Conservation (phyloP, 2,329 filamentous ascomycete species). For the Penicillium sp. region DNA sequence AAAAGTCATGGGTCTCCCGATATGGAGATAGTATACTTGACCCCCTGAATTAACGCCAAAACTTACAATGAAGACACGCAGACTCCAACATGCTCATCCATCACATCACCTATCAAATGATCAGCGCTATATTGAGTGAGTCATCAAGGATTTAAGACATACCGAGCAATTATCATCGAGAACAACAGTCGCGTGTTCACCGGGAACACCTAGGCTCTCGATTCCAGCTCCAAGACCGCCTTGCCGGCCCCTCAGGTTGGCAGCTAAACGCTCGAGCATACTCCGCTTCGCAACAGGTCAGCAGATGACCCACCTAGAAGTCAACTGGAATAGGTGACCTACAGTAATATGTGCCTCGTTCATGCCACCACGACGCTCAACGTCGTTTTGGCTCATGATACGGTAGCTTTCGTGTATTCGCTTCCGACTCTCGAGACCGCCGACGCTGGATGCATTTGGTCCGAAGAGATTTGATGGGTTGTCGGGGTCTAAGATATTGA, state of each 20-base stretch:
- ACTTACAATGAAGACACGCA: neutral
- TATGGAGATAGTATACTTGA: too few species aligned
- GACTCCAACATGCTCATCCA: neutral
- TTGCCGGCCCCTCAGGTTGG: constrained; percentile 42
- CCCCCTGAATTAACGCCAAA: neutral
- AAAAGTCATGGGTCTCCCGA: too few species aligned
- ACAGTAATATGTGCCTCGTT: constrained; percentile 59
- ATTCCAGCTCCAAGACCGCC: constrained; percentile 25
- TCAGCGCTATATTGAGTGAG: constrained; percentile 7
- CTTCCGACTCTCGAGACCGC: constrained; percentile 56
- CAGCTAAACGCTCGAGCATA: constrained; percentile 48
- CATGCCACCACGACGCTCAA: constrained; percentile 57
- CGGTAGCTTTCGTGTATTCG: constrained; percentile 60
- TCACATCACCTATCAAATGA: constrained; percentile 35
- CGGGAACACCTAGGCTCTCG: constrained; percentile 26
- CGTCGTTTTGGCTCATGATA: constrained; percentile 63
- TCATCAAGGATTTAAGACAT: constrained; percentile 19
- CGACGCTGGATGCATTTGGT: constrained; percentile 26
- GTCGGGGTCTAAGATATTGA: constrained; percentile 56
- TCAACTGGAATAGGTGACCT: constrained; percentile 25
- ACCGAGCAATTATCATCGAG: constrained; percentile 49
- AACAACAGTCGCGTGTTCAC: constrained; percentile 36
- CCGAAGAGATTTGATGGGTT: constrained; percentile 39
- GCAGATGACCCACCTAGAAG: neutral
- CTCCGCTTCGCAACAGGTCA: constrained; percentile 39